Base-by-base conservation (phyloP, 306 rosid genomes). In the Ormosia emarginata region DNA sequence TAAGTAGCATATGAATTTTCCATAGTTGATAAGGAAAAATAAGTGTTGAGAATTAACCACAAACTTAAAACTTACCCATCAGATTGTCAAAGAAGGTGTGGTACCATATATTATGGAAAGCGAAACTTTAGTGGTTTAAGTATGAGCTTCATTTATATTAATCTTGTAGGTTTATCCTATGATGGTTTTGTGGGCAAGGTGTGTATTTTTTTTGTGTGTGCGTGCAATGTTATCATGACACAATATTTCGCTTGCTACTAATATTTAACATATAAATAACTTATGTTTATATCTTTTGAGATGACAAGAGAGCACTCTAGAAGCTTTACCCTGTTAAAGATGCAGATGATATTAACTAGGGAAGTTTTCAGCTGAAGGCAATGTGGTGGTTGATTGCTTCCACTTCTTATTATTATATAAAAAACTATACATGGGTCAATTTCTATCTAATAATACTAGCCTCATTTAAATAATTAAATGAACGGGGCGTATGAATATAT, bases 111-210 rank as follows among this genome's bases (percentile, higher is more conserved):
- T 58, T 41, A 61, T 59, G 34, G 56, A 59, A 75, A 75, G 9
- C 15, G 30, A 61, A 75, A 30, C 11, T 61, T 62, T 29, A 14
- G 56, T 75, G 79, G 79, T 24, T 74, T 41, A 56, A 75, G 79
- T 57, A 59, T 3, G 32, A 37, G 32, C 50, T 36, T 53, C 7
- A 9, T 53, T n/a, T 71, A 50, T 40, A 69, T 36, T 17, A 17
- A 57, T 57, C 34, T 17, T 30, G 10, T 11, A 46, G 52, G 10
- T 9, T 61, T 33, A 32, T 61, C 40, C 41, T 30, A 59, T 10
- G 63, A 59, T 59, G 15, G 29, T 59, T 57, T 59, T 30, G 39
- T 59, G 29, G n/a, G 65, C 39, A 59, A 41, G 46, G 8, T 2
- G 0, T 6, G n/a, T n/a, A n/a, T n/a, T n/a, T 53, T 17, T 6